A percentile compares a stretch with the other conserved stretches of the same genome.
phyloP scores from a whole-genome alignment of 1,284 basidiomycete genomes.

The Leccinum ponderosum region DNA sequence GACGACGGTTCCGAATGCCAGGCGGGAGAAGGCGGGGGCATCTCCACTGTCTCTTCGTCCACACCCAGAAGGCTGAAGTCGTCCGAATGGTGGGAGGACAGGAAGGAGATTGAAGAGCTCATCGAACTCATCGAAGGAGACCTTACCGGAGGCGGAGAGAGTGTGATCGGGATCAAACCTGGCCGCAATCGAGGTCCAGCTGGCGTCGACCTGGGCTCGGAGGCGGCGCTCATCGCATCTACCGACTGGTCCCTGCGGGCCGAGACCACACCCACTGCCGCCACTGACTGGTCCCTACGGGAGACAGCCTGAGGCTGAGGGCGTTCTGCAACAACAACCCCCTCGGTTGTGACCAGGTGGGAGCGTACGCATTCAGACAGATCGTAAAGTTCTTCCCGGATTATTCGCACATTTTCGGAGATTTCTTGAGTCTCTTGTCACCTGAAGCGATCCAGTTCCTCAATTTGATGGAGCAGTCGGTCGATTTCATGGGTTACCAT shows the following conservation, averaged over 20 bases:
- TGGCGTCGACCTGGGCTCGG: conserved; percentile 27
- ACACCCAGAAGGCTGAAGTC: conserved; percentile 48
- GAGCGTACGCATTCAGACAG: conserved; percentile 47
- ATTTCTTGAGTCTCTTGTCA: conserved; percentile 63
- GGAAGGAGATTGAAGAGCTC: conserved; percentile 57
- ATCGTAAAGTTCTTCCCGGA: conserved; percentile 62
- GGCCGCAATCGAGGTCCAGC: conserved; percentile 28
- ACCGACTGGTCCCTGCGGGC: conserved; percentile 42
- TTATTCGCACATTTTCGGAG: conserved; percentile 56
- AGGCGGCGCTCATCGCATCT: conserved; percentile 32
- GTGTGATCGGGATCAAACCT: conserved; percentile 21
- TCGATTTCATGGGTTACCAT: conserved; percentile 65
- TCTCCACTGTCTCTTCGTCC: conserved; percentile 36
- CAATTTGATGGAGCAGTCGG: conserved; percentile 61
- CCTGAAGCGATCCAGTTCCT: conserved; percentile 56
- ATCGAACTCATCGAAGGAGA: conserved; percentile 50
- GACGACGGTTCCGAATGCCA: conserved; percentile 36
- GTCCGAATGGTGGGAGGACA: conserved; percentile 78
- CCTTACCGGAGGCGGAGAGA: conserved; percentile 44
- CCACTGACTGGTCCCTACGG: conserved; percentile 44
- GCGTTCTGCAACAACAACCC: conserved; percentile 13
- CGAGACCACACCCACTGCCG: conserved; percentile 28
- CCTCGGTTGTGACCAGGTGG: conserved; percentile 24
- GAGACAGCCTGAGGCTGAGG: conserved; percentile 30
- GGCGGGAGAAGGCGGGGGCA: conserved; percentile 26